Conservation (phyloP, 129 eudicot genomes). For the Scalesia atractyloides region DNA sequence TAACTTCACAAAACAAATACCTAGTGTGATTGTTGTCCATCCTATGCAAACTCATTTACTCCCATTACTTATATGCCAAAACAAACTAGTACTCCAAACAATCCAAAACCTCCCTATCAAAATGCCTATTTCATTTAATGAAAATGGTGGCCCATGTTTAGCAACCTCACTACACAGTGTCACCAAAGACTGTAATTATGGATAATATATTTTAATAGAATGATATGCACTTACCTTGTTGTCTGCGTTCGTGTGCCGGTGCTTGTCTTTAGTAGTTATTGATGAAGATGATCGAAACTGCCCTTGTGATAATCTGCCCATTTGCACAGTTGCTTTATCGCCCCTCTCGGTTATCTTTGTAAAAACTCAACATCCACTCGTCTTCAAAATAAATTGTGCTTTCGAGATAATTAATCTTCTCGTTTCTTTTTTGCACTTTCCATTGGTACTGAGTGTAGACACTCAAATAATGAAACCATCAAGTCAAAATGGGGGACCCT, state of each 20-base stretch:
- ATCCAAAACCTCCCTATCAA: background rate
- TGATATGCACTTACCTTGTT: slow-evolving; percentile 7
- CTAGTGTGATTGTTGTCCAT: background rate
- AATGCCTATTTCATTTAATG: background rate
- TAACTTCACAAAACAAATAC: no score
- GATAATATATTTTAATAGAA: background rate
- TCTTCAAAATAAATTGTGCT: slow-evolving; percentile 50
- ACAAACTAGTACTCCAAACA: slow-evolving; percentile 24
- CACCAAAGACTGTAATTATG: background rate
- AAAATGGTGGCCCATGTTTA: no score
- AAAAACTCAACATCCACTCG: slow-evolving; percentile 39
- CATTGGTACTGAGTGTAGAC: no score
- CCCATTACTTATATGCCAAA: slow-evolving; percentile 20
- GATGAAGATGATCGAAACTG: slow-evolving; percentile 44
- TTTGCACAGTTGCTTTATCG: slow-evolving; percentile 72
- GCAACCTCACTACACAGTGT: background rate
- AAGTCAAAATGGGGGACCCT: no score
- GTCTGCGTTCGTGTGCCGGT: background rate
- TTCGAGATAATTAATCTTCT: slow-evolving; percentile 46
- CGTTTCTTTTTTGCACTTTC: slow-evolving; percentile 36
- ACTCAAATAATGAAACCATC: no score
- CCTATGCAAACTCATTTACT: slow-evolving; percentile 29
- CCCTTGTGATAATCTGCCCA: slow-evolving; percentile 73
- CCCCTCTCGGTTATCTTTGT: slow-evolving; percentile 80
- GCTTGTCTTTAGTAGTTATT: slow-evolving; percentile 37